These are phyloP conservation scores for Crithidia bombi DNA, from an alignment of 208 protist species.

Conservation along the genomic window DNA sequence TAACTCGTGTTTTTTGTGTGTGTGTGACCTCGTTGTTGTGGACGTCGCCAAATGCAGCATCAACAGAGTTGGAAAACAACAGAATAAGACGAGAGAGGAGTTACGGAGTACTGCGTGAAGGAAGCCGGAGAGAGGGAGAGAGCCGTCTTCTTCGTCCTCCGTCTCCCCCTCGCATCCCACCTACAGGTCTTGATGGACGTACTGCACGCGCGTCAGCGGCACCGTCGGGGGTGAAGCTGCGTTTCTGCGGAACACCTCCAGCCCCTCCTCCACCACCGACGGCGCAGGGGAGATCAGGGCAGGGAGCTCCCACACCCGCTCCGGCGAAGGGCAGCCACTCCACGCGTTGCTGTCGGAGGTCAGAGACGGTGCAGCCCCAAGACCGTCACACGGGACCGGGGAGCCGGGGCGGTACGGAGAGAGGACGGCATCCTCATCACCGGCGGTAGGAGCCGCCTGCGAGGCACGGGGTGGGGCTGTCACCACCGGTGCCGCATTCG, in stretches of 20 bases:
- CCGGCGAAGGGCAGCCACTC: constrained; percentile 8
- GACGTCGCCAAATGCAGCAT: too few species aligned
- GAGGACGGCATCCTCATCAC: not conserved
- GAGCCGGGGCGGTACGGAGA: constrained; percentile 20
- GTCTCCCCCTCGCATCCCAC: too few species aligned
- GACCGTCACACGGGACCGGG: not conserved
- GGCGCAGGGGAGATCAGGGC: not conserved
- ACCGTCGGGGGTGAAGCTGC: not conserved
- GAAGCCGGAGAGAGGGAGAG: too few species aligned
- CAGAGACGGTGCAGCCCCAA: not conserved
- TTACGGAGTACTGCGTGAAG: too few species aligned
- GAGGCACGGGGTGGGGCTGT: not conserved
- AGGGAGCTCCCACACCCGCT: not conserved
- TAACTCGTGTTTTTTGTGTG: too few species aligned
- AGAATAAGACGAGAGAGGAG: too few species aligned
- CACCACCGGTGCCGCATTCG: not conserved
- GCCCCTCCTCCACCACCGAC: constrained; percentile 1
- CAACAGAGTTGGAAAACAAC: too few species aligned
- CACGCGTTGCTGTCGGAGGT: not conserved
- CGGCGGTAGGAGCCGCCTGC: not conserved
- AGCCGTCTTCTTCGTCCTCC: too few species aligned
- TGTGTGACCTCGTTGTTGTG: too few species aligned
- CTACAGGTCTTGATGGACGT: constrained; percentile 21
- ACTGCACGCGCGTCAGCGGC: constrained; percentile 11
- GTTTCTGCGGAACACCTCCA: constrained; percentile 1